phyloP scores from a whole-genome alignment of 306 rosid species.

The Lathyrus sativus region DNA sequence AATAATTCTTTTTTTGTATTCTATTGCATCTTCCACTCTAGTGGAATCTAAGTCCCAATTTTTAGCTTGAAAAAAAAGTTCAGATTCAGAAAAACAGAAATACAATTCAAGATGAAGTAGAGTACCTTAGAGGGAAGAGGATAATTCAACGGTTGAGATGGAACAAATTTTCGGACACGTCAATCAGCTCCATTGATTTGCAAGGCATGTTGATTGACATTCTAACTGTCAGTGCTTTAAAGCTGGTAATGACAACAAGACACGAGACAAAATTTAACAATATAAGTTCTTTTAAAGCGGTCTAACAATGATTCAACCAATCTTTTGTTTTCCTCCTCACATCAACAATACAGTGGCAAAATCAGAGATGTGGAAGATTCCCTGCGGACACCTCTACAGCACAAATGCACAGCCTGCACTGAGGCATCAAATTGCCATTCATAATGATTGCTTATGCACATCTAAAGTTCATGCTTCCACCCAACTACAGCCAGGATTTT shows the following conservation, averaged over 20 bases:
- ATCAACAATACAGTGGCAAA: not conserved
- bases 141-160: not conserved
- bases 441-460: not conserved
- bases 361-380: conserved; percentile 7
- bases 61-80: not conserved
- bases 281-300: not conserved
- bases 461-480: conserved; percentile 42
- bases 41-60: not conserved
- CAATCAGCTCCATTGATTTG: not conserved
- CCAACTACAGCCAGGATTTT: conserved; percentile 56
- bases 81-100: not conserved
- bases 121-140: conserved; percentile 12
- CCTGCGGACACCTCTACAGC: conserved; percentile 1
- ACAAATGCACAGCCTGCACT: conserved; percentile 13
- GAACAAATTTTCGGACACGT: not conserved
- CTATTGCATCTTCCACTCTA: not conserved
- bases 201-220: not conserved
- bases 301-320: not conserved
- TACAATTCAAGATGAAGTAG: conserved; percentile 15
- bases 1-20: not conserved
- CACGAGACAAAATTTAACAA: not conserved
- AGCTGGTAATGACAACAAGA: not conserved
- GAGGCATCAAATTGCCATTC: conserved; percentile 14
- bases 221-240: not conserved
- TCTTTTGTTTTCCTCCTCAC: conserved; percentile 3